phyloP scores from a whole-genome alignment of 768 basidiomycete genomes.

The Hygrophoropsis aurantiaca region DNA sequence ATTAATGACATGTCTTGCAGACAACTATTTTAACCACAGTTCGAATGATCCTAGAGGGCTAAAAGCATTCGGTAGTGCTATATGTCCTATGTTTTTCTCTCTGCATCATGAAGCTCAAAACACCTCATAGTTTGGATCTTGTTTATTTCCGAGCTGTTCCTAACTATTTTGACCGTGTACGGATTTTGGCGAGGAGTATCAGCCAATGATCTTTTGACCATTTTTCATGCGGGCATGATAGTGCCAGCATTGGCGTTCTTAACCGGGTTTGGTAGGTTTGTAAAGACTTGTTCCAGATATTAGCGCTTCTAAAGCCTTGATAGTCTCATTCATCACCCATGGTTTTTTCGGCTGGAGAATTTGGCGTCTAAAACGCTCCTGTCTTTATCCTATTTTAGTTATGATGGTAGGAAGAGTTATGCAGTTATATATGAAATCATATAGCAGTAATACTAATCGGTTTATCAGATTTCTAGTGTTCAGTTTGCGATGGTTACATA shows the following conservation, averaged over 20 bases:
- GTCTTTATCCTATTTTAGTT: conserved; percentile 3
- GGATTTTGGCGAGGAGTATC: conserved; percentile 11
- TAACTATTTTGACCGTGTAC: conserved; percentile 10
- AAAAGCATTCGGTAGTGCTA: conserved; percentile 14
- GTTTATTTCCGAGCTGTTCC: conserved; percentile 14
- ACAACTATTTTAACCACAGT: conserved; percentile 17
- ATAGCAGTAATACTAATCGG: no score
- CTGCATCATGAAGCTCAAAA: background rate
- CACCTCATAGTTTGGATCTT: conserved; percentile 6
- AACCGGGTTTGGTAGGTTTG: no score
- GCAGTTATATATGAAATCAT: no score
- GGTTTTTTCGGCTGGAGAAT: conserved; percentile 24
- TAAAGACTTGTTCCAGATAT: no score
- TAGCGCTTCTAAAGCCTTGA: background rate
- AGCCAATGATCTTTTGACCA: background rate
- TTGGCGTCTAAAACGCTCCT: conserved; percentile 3
- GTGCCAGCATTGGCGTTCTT: no score
- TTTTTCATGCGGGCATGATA: no score
- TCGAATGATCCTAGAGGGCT: conserved; percentile 8
- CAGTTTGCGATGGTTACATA: conserved; percentile 17
- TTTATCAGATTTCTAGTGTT: conserved; percentile 19
- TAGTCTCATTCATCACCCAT: conserved; percentile 16
- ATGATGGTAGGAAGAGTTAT: conserved; percentile 12
- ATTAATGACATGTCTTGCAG: conserved; percentile 2
- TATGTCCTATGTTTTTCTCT: background rate